Evolutionary conservation across 2,329 filamentous ascomycete species (phyloP).

Genomic region (Exserohilum turcica): DNA sequence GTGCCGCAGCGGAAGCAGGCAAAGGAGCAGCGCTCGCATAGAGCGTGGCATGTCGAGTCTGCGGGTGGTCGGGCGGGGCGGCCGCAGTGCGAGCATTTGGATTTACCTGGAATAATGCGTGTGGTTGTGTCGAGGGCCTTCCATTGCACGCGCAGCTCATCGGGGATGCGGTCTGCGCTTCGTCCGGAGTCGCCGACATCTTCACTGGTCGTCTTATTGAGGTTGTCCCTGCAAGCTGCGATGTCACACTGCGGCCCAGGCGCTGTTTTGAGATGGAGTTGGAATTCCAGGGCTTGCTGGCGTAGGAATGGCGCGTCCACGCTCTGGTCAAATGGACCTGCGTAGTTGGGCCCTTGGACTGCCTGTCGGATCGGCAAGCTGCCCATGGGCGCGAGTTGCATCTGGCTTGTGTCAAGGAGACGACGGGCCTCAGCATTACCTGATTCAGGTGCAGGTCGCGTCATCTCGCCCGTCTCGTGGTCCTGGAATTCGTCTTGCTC

Average conservation of each 20-base stretch:
- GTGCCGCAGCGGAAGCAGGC: conserved; percentile 50
- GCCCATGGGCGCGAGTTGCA: conserved; percentile 48
- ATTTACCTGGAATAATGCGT: conserved; percentile 31
- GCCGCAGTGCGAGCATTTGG: conserved; percentile 43
- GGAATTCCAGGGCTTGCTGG: conserved; percentile 40
- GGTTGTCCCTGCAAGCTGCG: conserved; percentile 35
- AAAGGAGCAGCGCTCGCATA: conserved; percentile 52
- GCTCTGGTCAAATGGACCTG: conserved; percentile 44
- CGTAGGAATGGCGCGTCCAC: conserved; percentile 34
- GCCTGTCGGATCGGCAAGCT: conserved; percentile 52
- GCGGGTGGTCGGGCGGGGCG: conserved; percentile 35
- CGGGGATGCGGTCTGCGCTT: conserved; percentile 51
- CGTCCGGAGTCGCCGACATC: conserved; percentile 49
- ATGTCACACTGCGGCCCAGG: conserved; percentile 31
- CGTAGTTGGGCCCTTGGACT: conserved; percentile 53
- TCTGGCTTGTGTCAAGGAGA: conserved; percentile 41
- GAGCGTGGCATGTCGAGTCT: neutral
- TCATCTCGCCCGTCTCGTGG: neutral
- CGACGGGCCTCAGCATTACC: conserved; percentile 30
- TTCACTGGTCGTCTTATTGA: conserved; percentile 43
- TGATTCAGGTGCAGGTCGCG: conserved; percentile 22
- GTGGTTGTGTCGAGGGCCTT: conserved; percentile 11
- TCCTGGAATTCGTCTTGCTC: conserved; percentile 4
- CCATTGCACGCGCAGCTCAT: conserved; percentile 41
- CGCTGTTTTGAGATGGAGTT: conserved; percentile 30